These are phyloP conservation scores for Hygrocybe coccinea DNA, from an alignment of 768 basidiomycete genomes.

Conservation along the genomic window DNA sequence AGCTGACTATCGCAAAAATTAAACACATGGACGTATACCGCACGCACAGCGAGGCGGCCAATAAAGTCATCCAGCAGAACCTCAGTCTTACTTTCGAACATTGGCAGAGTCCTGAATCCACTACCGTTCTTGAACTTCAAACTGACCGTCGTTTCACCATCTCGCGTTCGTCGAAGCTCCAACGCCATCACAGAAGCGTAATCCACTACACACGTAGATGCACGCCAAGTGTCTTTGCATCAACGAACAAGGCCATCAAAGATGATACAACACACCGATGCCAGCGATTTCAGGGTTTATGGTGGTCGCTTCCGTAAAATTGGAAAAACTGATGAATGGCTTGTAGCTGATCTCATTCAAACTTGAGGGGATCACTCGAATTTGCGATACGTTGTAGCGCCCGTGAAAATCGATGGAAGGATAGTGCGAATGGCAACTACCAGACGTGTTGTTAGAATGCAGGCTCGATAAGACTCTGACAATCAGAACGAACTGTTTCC, in stretches of 20 bases:
- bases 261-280: no score
- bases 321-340: constrained; percentile 24
- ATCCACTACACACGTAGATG: no score
- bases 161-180: constrained; percentile 53
- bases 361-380: constrained; percentile 40
- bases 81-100: background rate
- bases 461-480: background rate
- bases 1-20: constrained; percentile 33
- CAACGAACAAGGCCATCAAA: no score
- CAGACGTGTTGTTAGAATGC: no score
- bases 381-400: no score
- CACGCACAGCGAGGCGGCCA: no score
- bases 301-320: background rate
- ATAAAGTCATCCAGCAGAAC: no score
- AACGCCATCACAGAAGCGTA: no score
- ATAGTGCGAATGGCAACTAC: constrained; percentile 68
- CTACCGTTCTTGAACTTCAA: constrained; percentile 69
- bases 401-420: constrained; percentile 19
- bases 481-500: constrained; percentile 50
- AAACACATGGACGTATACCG: background rate
- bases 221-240: no score
- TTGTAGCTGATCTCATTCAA: constrained; percentile 41
- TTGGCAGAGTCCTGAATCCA: constrained; percentile 15
- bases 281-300: no score
- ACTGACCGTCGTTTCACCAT: constrained; percentile 48